Base-by-base conservation (phyloP, 1,284 basidiomycete genomes). In the Cryptococcus wingfieldii region DNA sequence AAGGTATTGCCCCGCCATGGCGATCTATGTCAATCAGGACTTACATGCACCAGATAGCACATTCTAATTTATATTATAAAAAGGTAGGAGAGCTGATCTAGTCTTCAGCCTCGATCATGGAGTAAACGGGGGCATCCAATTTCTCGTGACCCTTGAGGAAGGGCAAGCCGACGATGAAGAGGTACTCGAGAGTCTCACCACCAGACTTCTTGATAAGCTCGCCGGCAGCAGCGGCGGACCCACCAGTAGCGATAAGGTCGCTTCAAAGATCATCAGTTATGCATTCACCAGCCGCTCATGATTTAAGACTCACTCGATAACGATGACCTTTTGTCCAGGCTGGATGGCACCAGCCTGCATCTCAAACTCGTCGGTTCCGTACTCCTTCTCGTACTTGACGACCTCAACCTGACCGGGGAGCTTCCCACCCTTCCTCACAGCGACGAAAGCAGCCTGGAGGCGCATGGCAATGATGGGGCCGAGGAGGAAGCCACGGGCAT, bases 241-340 rank as follows among this genome's bases (percentile, higher is more conserved):
- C 96, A 59, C 93, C 93, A 44, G 96, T 98, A 0, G 96, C 96
- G 62, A 99, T 93, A 39, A 99, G 81, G 77, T 99, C 96, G 76
- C 76, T 77, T 53, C 44, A 16, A 44, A 25, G 27, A 6, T 8
- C 28, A 18, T 51, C 13, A 42, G 48, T 31, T 34, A 16, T 10
- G 14, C 25, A 25, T 6, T 14, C 7, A 42, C 28, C 25, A 14
- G 28, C 12, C 25, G 12, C n/a, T n/a, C 25, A 18, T 9, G 27
- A 16, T 25, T 13, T 28, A 27, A 48, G 38, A 74, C 76, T 68
- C 60, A 77, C 76, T 99, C 96, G 34, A 99, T 82, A 47, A 98
- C 82, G 42, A 99, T 77, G 31, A 94, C 91, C 55, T 81, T 89
- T 72, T 95, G 87, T 37, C 90, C 90, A 2, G 85, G 82, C 65